Percentiles rank a stretch among this genome's conserved stretches.
Evolutionary conservation across 371 early-diverging fungal species (phyloP).

Genomic region (Mortierella sp.): DNA sequence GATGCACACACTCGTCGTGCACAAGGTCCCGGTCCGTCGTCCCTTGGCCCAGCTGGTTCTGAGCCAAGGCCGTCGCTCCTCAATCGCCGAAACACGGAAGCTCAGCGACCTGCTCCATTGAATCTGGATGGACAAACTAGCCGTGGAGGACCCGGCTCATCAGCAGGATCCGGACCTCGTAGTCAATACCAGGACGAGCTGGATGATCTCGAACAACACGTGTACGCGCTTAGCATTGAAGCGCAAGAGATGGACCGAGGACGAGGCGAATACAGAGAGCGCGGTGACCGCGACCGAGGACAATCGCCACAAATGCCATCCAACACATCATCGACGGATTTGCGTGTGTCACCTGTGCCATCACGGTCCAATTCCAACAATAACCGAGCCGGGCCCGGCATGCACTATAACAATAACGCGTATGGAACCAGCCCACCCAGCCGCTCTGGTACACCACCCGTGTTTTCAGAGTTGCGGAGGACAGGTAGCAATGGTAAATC

Average conservation of each 20-base stretch:
- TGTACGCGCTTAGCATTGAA: conserved; percentile 29
- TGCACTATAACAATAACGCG: too few relatives aligned
- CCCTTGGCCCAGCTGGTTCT: conserved; percentile 53
- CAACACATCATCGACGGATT: not conserved
- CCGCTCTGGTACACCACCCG: conserved; percentile 10
- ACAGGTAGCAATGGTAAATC: conserved; percentile 18
- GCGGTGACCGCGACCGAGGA: not conserved
- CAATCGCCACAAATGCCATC: conserved; percentile 18
- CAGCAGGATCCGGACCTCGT: conserved; percentile 15
- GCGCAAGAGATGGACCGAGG: conserved; percentile 5
- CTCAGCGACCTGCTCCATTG: conserved; percentile 33
- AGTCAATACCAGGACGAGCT: conserved; percentile 36
- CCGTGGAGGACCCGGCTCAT: conserved; percentile 8
- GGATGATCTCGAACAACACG: conserved; percentile 39
- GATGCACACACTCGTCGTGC: conserved; percentile 17
- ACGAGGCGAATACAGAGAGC: not conserved
- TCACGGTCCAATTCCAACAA: conserved; percentile 1
- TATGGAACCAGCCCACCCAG: conserved; percentile 29
- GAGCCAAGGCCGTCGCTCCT: conserved; percentile 31
- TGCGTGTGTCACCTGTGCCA: conserved; percentile 13
- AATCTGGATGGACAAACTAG: conserved; percentile 17
- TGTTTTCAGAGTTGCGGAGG: conserved; percentile 22
- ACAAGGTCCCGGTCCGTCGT: too few relatives aligned
- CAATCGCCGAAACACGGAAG: conserved; percentile 42
- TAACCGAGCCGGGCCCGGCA: too few relatives aligned